phyloP scores from a whole-genome alignment of 2,329 filamentous ascomycete species.

The Aspergillus thermomutatus region DNA sequence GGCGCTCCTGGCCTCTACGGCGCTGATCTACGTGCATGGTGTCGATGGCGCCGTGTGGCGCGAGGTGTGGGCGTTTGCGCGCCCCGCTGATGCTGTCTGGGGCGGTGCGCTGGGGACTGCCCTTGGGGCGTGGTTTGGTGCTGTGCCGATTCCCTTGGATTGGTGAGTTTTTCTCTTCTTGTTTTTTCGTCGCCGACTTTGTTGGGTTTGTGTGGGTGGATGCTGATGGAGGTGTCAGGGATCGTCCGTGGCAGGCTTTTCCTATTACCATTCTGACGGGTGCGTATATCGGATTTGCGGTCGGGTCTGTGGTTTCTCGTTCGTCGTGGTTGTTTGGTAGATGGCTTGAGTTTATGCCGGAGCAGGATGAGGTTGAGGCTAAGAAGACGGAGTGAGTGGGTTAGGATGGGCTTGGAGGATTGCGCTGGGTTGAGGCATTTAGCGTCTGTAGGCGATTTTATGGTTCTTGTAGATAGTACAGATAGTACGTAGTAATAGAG shows the following conservation, averaged over 20 bases:
- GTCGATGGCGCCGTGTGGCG: constrained; percentile 69
- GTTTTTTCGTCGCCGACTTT: neutral
- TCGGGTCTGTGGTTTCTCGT: constrained; percentile 50
- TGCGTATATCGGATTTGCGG: constrained; percentile 71
- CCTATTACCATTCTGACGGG: constrained; percentile 87
- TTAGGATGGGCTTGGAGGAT: neutral
- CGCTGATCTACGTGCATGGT: constrained; percentile 81
- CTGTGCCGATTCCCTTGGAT: constrained; percentile 91
- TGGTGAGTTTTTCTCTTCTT: constrained; percentile 55
- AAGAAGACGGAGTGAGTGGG: constrained; percentile 1
- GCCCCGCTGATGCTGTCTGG: constrained; percentile 80
- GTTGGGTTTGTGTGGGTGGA: neutral
- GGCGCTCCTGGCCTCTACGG: constrained; percentile 71
- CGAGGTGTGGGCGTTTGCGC: constrained; percentile 63
- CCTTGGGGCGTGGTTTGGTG: constrained; percentile 86
- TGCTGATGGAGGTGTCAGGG: constrained; percentile 46
- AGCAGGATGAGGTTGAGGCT: constrained; percentile 13
- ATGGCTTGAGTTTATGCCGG: constrained; percentile 29
- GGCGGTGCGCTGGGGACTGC: constrained; percentile 75
- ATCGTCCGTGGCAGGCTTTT: constrained; percentile 98
- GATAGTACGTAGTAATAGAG: neutral
- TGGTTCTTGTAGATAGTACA: neutral
- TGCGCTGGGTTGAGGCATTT: neutral
- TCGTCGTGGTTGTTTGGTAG: constrained; percentile 34
- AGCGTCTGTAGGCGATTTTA: neutral